These are phyloP conservation scores for Brassica balearica DNA, from an alignment of 441 rosid genomes.

Conservation along the genomic window DNA sequence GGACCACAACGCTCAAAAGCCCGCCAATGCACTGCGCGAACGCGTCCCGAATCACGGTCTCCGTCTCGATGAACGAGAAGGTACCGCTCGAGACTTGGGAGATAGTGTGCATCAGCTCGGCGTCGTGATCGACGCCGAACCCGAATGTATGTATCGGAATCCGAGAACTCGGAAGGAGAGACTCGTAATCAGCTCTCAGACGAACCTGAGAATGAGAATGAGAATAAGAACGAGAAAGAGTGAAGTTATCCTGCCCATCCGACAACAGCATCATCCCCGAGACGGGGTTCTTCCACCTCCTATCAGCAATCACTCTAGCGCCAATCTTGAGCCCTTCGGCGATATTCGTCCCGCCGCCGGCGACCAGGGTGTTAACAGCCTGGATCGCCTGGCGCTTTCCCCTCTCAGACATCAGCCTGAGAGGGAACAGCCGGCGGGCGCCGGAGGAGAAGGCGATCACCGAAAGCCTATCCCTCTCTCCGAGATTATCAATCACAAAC, in stretches of 20 bases:
- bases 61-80: slow-evolving; percentile 45
- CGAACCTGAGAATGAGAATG: background rate
- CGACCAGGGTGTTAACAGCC: slow-evolving; percentile 39
- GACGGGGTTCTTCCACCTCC: slow-evolving; percentile 45
- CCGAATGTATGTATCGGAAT: slow-evolving; percentile 46
- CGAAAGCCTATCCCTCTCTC: slow-evolving; percentile 45
- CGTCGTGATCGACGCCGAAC: slow-evolving; percentile 45
- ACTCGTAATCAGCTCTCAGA: slow-evolving; percentile 38
- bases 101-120: slow-evolving; percentile 41
- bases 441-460: slow-evolving; percentile 41
- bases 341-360: slow-evolving; percentile 40
- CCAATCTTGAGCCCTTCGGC: slow-evolving; percentile 45
- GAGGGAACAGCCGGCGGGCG: slow-evolving; percentile 43
- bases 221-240: slow-evolving; percentile 1
- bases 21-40: slow-evolving; percentile 50
- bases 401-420: slow-evolving; percentile 38
- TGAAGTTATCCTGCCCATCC: slow-evolving; percentile 42
- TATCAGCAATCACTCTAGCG: slow-evolving; percentile 44
- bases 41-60: slow-evolving; percentile 45
- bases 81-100: slow-evolving; percentile 43
- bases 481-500: slow-evolving; percentile 45
- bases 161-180: slow-evolving; percentile 38
- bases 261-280: slow-evolving; percentile 46
- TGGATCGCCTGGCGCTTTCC: slow-evolving; percentile 39
- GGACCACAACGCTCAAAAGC: slow-evolving; percentile 45